Evolutionary conservation across 331 rosid species (phyloP), one percentile per base, ranked within the genome.

Genomic region (Arachis monticola): DNA sequence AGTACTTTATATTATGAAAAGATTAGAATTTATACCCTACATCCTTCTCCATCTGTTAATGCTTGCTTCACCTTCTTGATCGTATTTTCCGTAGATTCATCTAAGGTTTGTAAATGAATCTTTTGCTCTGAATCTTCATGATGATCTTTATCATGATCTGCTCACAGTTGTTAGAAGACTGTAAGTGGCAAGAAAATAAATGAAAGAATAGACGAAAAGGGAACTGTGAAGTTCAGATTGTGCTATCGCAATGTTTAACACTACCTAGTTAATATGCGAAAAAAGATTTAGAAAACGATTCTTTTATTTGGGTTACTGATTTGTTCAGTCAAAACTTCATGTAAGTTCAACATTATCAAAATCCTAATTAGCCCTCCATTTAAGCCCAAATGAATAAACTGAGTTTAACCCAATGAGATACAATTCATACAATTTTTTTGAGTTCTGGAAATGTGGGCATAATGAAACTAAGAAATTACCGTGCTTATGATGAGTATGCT

Each of bases 21-120:
- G 45, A 14, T 45, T 45, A 77, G 84, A 65, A 57, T 56, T 60
- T 83, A 30, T 92, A 95, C 99, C 96, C 87, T 86, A 88, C 99
- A 95, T 84, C 99, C 99, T 89, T 95, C 92, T 61, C 89, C 83
- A 41, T 79, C 60, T 45, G 70, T 78, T 66, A 95, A 8, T 60
- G 98, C 97, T 80, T 87, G 87, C 86, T 86, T 95, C 70, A 92
- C 97, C 81, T 81, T 92, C 84, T 95, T 90, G 57, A 92, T 85
- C 69, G 83, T 77, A 71, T 83, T 84, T 88, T 95, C 96, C 47
- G 99, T 87, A 45, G 85, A 77, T 77, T 86, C 85, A 83, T 95
- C 99, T 72, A 92, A 83, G 70, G 85, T 84, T 63, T 81, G 87
- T 50, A 85, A 72, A 77, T 95, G 90, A 83, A 58, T 41, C 80